Evolutionary conservation across 129 eudicot species (phyloP).

Genomic region (Apium graveolens): DNA sequence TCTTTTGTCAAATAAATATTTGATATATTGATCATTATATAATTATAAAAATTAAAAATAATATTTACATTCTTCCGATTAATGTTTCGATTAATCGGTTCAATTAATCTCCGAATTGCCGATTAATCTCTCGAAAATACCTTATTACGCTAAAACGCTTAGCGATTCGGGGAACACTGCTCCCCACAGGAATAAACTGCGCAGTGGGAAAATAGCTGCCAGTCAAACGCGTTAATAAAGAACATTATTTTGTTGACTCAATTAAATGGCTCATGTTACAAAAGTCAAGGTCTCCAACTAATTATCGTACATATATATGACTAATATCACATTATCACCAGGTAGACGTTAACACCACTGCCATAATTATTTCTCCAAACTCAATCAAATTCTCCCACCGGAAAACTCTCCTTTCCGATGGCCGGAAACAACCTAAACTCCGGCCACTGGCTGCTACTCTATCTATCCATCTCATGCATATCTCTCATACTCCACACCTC

Average conservation of each 20-base stretch:
- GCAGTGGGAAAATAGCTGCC: neutral
- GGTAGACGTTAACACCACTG: neutral
- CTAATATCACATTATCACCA: neutral
- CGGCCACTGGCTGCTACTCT: neutral
- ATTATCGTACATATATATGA: neutral
- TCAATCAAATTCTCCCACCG: neutral
- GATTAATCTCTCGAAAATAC: no score
- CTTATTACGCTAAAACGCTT: no score
- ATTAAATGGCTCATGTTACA: neutral
- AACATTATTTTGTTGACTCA: neutral
- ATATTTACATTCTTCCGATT: no score
- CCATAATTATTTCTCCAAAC: neutral
- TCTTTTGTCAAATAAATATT: no score
- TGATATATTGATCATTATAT: no score
- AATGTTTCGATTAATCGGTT: no score
- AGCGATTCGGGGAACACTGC: no score
- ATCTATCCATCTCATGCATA: neutral
- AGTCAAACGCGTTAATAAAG: constrained; percentile 2
- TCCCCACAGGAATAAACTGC: no score
- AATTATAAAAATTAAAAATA: no score
- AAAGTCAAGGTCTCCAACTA: neutral
- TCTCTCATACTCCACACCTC: constrained; percentile 6
- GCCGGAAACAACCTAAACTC: neutral
- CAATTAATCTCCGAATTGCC: no score
- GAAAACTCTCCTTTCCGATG: neutral